Evolutionary conservation across 2,329 filamentous ascomycete species (phyloP), one percentile per base, ranked within the genome.

Genomic region (Neophaeococcomyces aloes): DNA sequence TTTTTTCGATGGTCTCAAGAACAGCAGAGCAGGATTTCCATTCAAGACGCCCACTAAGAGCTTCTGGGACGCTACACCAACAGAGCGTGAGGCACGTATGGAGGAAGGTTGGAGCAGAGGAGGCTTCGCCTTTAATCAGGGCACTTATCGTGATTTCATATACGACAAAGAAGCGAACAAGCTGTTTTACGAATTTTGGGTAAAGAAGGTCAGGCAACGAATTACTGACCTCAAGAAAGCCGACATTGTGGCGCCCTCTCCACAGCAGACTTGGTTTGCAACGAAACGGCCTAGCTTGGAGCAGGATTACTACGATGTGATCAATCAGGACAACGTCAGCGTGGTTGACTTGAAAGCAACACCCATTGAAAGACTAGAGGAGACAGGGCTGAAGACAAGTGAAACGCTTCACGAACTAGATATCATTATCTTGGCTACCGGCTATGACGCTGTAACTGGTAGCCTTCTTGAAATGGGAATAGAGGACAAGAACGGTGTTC

Each of bases 181-280:
- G n/a, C 63, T 68, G 45, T 62, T 66, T 0, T 78, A 77, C 51
- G 59, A 69, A 3, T 77, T 76, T 54, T 78, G 74, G 69, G 61
- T 61, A 1, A 62, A 64, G 46, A 75, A 75, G 56, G 67, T 66
- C 0, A 64, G 71, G 0, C 61, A 58, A 7, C 65, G 75, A 2
- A 66, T 79, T 30, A 58, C 63, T 0, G 69, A 78, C 42, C 64
- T 71, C 0, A 57, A 57, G 17, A 64, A 66, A 45, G 59, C 66
- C 18, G 69, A 76, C 13, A 46, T 76, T 2, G 61, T 78, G 4
- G 74, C 73, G 0, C 75, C 75, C 0, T 49, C 62, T 5, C 55
- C 70, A 40, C 68, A 65, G 60, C 74, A 67, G 1, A 70, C 76
- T 43, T 67, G 61, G 18, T 78, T 75, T 50, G 75, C 71, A 7